phyloP scores from a whole-genome alignment of 495 filamentous ascomycete species.

The Cudoniella acicularis region DNA sequence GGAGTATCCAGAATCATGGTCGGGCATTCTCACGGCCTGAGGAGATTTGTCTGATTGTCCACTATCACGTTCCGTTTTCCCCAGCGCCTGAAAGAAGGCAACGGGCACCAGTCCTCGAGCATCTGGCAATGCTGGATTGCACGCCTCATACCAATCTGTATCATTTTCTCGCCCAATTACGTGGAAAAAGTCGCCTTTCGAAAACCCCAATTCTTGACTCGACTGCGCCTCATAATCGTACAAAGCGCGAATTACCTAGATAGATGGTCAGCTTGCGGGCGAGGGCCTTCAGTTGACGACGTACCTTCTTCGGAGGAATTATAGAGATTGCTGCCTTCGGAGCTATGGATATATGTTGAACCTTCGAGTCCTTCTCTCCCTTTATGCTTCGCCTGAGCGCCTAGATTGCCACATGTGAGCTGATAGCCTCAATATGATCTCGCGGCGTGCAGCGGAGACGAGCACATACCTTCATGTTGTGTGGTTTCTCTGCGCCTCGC shows the following conservation, averaged over 20 bases:
- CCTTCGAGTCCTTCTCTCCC: constrained; percentile 71
- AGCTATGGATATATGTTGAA: constrained; percentile 81
- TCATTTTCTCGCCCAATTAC: constrained; percentile 97
- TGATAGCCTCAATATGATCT: background rate
- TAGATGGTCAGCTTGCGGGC: constrained; percentile 21
- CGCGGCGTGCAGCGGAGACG: background rate
- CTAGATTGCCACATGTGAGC: constrained; percentile 38
- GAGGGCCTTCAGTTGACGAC: constrained; percentile 18
- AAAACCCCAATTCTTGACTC: constrained; percentile 81
- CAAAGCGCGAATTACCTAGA: constrained; percentile 91
- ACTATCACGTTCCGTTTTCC: constrained; percentile 85
- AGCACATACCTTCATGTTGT: constrained; percentile 4
- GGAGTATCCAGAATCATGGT: constrained; percentile 79
- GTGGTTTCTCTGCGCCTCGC: background rate
- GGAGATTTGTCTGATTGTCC: constrained; percentile 68
- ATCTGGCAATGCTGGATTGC: constrained; percentile 86
- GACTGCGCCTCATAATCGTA: constrained; percentile 84
- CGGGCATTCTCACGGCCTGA: constrained; percentile 49
- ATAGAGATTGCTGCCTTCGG: constrained; percentile 95
- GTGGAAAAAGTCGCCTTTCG: constrained; percentile 95
- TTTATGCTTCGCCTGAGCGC: constrained; percentile 83
- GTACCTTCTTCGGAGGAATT: constrained; percentile 92
- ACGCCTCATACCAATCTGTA: constrained; percentile 95
- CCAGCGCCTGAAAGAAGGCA: constrained; percentile 84
- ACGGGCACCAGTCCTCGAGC: constrained; percentile 91